Evolutionary conservation across 2,329 filamentous ascomycete species (phyloP).

Genomic region (Diaporthe sp.): DNA sequence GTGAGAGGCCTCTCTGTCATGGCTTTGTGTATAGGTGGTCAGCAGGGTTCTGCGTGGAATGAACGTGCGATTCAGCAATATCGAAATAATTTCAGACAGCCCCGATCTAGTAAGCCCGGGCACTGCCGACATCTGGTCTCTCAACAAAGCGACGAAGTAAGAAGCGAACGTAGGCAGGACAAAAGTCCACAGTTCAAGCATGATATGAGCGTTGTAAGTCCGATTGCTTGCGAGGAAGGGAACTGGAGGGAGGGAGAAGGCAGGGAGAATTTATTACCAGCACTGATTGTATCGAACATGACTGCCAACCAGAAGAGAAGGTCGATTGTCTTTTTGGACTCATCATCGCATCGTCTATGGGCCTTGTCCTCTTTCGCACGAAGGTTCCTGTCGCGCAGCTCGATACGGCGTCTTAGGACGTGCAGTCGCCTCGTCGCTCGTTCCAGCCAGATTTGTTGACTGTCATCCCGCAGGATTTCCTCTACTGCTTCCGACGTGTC

Average conservation of each 20-base stretch:
- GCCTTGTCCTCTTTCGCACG: background rate
- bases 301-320: conserved; percentile 66
- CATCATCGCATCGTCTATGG: conserved; percentile 31
- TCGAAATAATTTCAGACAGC: too few relatives aligned
- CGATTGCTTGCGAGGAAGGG: background rate
- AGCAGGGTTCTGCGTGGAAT: background rate
- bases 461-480: conserved; percentile 33
- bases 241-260: background rate
- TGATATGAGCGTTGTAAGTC: background rate
- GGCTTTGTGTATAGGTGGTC: conserved; percentile 45
- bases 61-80: background rate
- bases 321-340: conserved; percentile 59
- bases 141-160: background rate
- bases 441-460: conserved; percentile 36
- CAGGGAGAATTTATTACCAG: conserved; percentile 4
- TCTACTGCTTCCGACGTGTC: conserved; percentile 31
- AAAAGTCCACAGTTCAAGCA: background rate
- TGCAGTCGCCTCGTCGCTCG: conserved; percentile 35
- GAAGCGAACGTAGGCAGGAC: background rate
- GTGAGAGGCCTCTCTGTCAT: conserved; percentile 58
- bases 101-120: background rate
- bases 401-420: conserved; percentile 31
- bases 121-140: background rate
- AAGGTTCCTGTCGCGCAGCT: conserved; percentile 29
- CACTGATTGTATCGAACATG: conserved; percentile 40